A percentile compares a stretch with the other conserved stretches of the same genome.
phyloP scores from a whole-genome alignment of 257 asterid genomes.

The Solanum piurae region DNA sequence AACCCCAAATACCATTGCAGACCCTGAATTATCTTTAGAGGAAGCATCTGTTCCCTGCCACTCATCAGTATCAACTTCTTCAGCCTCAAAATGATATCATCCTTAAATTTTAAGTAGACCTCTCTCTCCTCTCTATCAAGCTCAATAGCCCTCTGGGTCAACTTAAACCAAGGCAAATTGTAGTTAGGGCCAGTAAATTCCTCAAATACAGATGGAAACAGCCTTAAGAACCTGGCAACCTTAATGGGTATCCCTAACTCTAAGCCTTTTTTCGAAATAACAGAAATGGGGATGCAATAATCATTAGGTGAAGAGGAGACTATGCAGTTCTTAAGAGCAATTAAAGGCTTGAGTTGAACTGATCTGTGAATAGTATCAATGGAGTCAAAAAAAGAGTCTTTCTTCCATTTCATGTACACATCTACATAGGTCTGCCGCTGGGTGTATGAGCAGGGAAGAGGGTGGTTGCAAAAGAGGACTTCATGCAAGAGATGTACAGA shows the following conservation, averaged over 20 bases:
- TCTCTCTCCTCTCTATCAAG: constrained; percentile 59
- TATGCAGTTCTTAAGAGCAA: constrained; percentile 56
- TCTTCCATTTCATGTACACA: constrained; percentile 90
- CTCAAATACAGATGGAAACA: constrained; percentile 77
- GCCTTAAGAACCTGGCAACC: constrained; percentile 68
- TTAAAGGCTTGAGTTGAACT: constrained; percentile 53
- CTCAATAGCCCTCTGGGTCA: constrained; percentile 53
- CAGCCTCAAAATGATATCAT: constrained; percentile 51
- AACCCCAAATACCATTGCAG: constrained; percentile 72
- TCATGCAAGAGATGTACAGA: not conserved
- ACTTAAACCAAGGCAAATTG: constrained; percentile 76
- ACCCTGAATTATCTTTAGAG: constrained; percentile 58
- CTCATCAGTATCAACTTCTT: constrained; percentile 68
- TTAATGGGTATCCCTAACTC: constrained; percentile 43
- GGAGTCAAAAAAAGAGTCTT: constrained; percentile 56
- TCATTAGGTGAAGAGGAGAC: constrained; percentile 57
- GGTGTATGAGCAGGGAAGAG: constrained; percentile 11
- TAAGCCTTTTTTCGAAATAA: constrained; percentile 49
- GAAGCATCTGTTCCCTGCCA: constrained; percentile 45
- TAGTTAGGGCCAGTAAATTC: constrained; percentile 66
- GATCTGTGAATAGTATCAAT: constrained; percentile 75
- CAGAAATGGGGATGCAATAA: constrained; percentile 56
- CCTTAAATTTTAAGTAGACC: constrained; percentile 35
- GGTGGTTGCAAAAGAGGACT: not conserved
- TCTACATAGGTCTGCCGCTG: constrained; percentile 46